Percentiles rank a stretch among this genome's conserved stretches.
Evolutionary conservation across 2,329 filamentous ascomycete species (phyloP).

Genomic region (Stachybotrys chartarum): DNA sequence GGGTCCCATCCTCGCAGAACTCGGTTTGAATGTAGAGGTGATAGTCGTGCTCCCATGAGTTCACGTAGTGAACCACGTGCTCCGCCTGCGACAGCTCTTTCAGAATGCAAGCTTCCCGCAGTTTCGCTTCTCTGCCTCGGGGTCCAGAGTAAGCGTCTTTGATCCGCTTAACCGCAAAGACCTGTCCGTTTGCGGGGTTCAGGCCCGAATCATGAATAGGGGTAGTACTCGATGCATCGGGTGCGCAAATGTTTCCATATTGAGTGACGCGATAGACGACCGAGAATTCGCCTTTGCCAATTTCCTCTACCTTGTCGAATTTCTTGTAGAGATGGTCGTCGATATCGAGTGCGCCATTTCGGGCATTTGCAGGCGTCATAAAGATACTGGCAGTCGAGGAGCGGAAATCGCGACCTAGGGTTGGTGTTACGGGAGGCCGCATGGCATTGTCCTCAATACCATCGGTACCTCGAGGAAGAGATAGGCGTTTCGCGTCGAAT

Average conservation of each 20-base stretch:
- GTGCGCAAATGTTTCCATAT: constrained; percentile 20
- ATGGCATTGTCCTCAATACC: constrained; percentile 24
- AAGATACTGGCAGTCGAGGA: constrained; percentile 43
- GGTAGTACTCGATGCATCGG: constrained; percentile 35
- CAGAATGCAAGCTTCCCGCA: constrained; percentile 77
- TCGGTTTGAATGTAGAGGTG: constrained; percentile 97
- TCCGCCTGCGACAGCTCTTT: constrained; percentile 71
- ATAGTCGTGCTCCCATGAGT: constrained; percentile 80
- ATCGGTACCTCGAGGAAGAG: constrained; percentile 60
- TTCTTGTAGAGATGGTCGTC: constrained; percentile 67
- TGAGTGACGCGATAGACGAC: constrained; percentile 74
- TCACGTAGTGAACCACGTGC: constrained; percentile 76
- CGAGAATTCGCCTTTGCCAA: constrained; percentile 89
- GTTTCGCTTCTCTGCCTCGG: constrained; percentile 73
- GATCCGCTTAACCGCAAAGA: constrained; percentile 93
- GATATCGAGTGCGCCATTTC: constrained; percentile 60
- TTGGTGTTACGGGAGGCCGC: constrained; percentile 71
- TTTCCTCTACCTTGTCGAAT: constrained; percentile 73
- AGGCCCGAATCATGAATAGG: constrained; percentile 41
- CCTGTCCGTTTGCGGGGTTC: constrained; percentile 46
- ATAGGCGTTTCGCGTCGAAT: constrained; percentile 74
- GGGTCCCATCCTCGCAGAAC: constrained; percentile 88
- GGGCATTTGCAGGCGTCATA: constrained; percentile 63
- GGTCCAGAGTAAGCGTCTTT: constrained; percentile 71
- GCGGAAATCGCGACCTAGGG: constrained; percentile 46